These are phyloP conservation scores for Brassica juncea DNA, from an alignment of 345 rosid species.

Conservation along the genomic window DNA sequence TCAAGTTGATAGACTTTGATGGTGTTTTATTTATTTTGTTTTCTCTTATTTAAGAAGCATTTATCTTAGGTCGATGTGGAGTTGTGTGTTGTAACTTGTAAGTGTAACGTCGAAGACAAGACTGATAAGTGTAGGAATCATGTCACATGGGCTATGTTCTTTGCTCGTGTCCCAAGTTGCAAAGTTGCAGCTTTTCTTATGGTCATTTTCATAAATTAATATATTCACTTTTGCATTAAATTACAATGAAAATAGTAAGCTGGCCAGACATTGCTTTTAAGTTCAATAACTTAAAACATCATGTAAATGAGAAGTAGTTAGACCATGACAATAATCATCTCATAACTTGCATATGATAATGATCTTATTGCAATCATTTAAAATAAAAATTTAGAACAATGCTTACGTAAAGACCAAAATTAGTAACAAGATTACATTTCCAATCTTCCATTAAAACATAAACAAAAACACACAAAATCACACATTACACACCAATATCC, in stretches of 20 bases:
- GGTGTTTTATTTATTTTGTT: background rate
- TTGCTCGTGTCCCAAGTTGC: slow-evolving; percentile 41
- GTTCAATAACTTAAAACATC: background rate
- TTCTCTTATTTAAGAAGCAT: slow-evolving; percentile 1
- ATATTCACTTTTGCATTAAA: slow-evolving; percentile 2
- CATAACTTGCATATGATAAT: background rate
- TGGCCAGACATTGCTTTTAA: slow-evolving; percentile 10
- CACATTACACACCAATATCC: slow-evolving; percentile 18
- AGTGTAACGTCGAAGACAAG: slow-evolving; percentile 41
- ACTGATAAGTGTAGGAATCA: slow-evolving; percentile 35
- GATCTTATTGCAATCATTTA: background rate
- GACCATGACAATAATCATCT: background rate
- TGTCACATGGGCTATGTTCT: slow-evolving; percentile 38
- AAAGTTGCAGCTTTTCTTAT: slow-evolving; percentile 33
- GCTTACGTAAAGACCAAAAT: slow-evolving; percentile 2
- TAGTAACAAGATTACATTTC: slow-evolving; percentile 1
- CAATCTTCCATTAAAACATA: slow-evolving; percentile 7
- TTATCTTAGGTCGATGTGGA: slow-evolving; percentile 29
- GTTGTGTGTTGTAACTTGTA: background rate
- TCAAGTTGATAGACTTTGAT: background rate
- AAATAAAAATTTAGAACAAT: background rate
- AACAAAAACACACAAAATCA: background rate
- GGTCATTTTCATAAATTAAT: slow-evolving; percentile 9
- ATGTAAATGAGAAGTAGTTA: background rate
- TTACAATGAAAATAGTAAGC: background rate